Base-by-base conservation (phyloP, 2,329 filamentous ascomycete species). In the Phyllosticta paracitricarpa region DNA sequence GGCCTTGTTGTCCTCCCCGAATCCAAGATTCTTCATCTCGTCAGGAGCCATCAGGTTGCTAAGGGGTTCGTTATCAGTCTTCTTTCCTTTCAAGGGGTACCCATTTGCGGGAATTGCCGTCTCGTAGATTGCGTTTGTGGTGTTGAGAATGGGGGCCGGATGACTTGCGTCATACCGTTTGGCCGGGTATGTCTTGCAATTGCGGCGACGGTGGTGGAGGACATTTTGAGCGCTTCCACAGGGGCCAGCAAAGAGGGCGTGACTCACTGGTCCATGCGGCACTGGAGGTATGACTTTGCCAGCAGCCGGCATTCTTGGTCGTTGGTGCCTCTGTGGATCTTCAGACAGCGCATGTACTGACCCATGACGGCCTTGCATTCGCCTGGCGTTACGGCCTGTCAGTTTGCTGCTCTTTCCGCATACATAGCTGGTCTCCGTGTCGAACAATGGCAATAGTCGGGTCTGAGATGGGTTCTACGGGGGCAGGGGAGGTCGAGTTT, bases 41-140 rank as follows among this genome's bases (percentile, higher is more conserved):
- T 99, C 94, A 67, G 84, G 90, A 7, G 92, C 92, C 94, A 99
- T 99, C 33, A 99, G 79, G 71, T 97, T 97, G 67, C 91, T 91
- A 52, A 17, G 33, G 40, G n/a, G 24, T 30, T 19, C 14, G 40
- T 48, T n/a, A 48, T 48, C 40, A 48, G 40, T n/a, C 40, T 3
- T n/a, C 12, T n/a, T 3, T 48, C 40, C 6, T 48, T 48, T 48
- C 40, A 48, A 48, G 40, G 40, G 17, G 40, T 7, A n/a, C 40
- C 6, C n/a, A n/a, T n/a, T 48, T 22, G 22, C 52, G 52, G 52
- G 22, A 19, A 4, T 54, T 25, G 19, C 26, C 22, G 26, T 54
- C 52, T 28, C 10, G 14, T 54, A 54, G 52, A 54, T 54, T 48
- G 40, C 52, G 19, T 14, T 54, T 54, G 52, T 25, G 22, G 52